Percentiles rank a stretch among this genome's conserved stretches.
Conservation (phyloP, 352 stramenopile species). For the Globisporangium paddicum region DNA sequence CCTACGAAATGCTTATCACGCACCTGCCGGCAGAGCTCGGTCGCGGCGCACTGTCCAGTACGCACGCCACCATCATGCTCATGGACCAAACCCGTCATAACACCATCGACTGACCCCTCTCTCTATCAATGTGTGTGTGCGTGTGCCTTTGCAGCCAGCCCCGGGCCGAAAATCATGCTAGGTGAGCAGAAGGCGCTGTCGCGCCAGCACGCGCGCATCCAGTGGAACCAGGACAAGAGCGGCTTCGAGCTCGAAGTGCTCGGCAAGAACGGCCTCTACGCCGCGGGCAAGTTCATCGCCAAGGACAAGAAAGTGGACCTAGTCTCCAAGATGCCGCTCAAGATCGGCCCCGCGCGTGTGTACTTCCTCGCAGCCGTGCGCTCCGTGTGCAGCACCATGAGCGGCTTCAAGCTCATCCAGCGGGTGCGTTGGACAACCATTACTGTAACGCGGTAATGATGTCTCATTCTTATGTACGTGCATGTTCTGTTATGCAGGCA, state of each 20-base stretch:
- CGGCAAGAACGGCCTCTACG: slow-evolving; percentile 82
- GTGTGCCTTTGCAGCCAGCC: slow-evolving; percentile 19
- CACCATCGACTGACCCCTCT: neutral
- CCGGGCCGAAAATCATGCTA: slow-evolving; percentile 48
- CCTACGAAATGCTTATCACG: slow-evolving; percentile 77
- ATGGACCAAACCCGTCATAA: neutral
- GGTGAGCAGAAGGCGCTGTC: slow-evolving; percentile 85
- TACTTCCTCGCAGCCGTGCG: slow-evolving; percentile 77
- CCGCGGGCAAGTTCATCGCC: slow-evolving; percentile 53
- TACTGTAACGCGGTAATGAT: neutral
- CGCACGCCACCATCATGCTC: neutral
- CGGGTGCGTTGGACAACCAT: slow-evolving; percentile 21
- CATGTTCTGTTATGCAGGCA: slow-evolving; percentile 21
- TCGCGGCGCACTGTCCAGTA: slow-evolving; percentile 42
- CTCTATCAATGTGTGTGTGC: too few species aligned
- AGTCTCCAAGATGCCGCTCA: slow-evolving; percentile 64
- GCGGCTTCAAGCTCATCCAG: slow-evolving; percentile 77
- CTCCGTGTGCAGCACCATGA: slow-evolving; percentile 77
- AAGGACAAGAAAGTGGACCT: slow-evolving; percentile 75
- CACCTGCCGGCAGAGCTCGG: slow-evolving; percentile 71
- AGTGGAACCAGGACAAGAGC: slow-evolving; percentile 70
- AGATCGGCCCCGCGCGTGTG: slow-evolving; percentile 67
- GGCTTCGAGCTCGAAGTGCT: slow-evolving; percentile 76
- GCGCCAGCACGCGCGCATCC: slow-evolving; percentile 65
- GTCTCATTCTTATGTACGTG: neutral